phyloP scores from a whole-genome alignment of 441 rosid species.

The Oxalis stricta region DNA sequence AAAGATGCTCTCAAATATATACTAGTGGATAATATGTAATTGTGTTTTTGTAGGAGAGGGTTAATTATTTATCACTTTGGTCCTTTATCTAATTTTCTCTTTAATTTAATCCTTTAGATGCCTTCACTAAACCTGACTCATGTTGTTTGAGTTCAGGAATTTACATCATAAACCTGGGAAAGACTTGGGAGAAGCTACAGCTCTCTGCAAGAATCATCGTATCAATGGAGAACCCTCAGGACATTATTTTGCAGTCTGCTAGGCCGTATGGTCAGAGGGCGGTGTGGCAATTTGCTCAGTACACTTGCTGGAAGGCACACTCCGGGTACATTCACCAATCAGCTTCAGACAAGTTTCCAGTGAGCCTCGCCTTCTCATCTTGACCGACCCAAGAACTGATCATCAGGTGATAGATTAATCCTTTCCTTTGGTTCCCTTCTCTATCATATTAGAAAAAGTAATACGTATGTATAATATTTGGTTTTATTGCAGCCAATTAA shows the following conservation, averaged over 20 bases:
- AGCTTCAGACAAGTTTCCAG: slow-evolving; percentile 78
- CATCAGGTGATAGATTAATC: slow-evolving; percentile 70
- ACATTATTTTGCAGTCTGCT: slow-evolving; percentile 82
- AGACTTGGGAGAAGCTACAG: slow-evolving; percentile 86
- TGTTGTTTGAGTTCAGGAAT: slow-evolving; percentile 28
- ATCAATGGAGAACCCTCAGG: slow-evolving; percentile 74
- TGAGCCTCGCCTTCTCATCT: slow-evolving; percentile 79
- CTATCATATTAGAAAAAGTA: too few species aligned
- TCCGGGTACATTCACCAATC: slow-evolving; percentile 92
- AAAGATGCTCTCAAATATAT: too few species aligned
- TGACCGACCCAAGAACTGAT: slow-evolving; percentile 84
- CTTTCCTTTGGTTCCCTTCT: not conserved
- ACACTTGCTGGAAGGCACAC: slow-evolving; percentile 96
- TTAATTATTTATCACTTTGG: too few species aligned
- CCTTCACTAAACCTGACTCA: not conserved
- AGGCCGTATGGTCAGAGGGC: slow-evolving; percentile 93
- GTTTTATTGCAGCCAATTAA: slow-evolving; percentile 87
- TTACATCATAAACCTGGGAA: slow-evolving; percentile 79
- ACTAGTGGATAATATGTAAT: too few species aligned
- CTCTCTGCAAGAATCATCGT: slow-evolving; percentile 88
- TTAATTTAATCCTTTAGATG: too few species aligned
- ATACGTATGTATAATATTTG: too few species aligned
- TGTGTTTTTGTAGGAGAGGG: too few species aligned
- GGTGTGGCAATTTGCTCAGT: slow-evolving; percentile 74
- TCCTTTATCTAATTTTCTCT: too few species aligned